Evolutionary conservation across 108 stramenopile genomes (phyloP), one percentile per base, ranked within the genome.

Genomic region (Fragilariopsis cylindrus): DNA sequence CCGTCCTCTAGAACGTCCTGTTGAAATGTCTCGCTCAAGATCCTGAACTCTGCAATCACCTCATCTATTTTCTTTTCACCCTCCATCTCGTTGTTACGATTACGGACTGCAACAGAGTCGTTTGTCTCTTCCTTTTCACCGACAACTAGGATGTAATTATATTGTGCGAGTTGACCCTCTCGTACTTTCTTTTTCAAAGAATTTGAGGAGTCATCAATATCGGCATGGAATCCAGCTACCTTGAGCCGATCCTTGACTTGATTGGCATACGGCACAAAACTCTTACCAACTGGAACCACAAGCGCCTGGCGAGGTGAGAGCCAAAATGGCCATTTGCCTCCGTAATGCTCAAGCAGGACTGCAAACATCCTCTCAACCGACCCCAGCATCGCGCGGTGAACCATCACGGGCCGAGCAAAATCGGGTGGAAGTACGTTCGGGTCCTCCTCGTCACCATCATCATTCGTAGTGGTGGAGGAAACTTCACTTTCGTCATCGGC

Each of bases 271-370:
- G 89, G 91, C 63, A 82, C 82, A 80, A 88, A 90, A 21, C 90
- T 92, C 21, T 90, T 88, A 77, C 94, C 96, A 30, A 99, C 91
- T 18, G 98, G 98, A 21, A 99, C 87, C 72, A 99, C 73, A 87
- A 98, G 96, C 5, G 94, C 93, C 84, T 99, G 99, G 21, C 99
- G 84, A 6, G 99, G 99, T 69, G 96, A 97, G 54, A 99, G 82
- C 99, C 99, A 99, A 74, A 99, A 92, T 15, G 99, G 99, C 99
- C 99, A 99, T 76, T 99, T 99, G 40, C 99, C 99, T 50, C 96
- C 97, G 60, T 84, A 98, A 80, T 99, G 99, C 88, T 99, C 99
- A 53, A 96, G 97, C 49, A 99, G 87, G 53, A 99, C 98, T 57
- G 99, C 99, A 72, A 98, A 96, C 98, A 99, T 98, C 30, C 99